Evolutionary conservation across 345 rosid genomes (phyloP), one percentile per base, ranked within the genome.

Genomic region (Pelargonium nanum): DNA sequence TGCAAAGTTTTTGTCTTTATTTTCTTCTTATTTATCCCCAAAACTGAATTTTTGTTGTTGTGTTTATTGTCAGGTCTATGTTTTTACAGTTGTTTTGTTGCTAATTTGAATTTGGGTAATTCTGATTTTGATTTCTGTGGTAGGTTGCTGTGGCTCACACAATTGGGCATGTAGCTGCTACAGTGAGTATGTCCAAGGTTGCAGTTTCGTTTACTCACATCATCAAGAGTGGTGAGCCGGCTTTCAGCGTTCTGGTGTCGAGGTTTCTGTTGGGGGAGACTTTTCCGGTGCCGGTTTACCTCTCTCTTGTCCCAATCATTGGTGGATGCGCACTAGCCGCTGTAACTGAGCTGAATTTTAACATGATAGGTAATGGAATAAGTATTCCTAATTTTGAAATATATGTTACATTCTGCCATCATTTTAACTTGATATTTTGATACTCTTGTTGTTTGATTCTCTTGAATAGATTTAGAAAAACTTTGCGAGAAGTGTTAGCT

Each of bases 291-390:
- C 64, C 89, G 0, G 97, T 94, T 30, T 94, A 94, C 75, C 28
- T 94, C 22, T 94, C 97, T 26, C 93, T 94, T 24, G 1, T 94
- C 68, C 99, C 97, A 0, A 90, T 85, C 62, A 94, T 94, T n/a
- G 99, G 99, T 75, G 99, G 99, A 53, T 94, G 99, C n/a, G 91
- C 96, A 28, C 93, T 94, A 30, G 85, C 99, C 22, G 99, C 99
- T 0, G 81, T 86, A 62, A 90, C 97, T 6, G 97, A 94, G 83
- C 95, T 94, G 73, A 90, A 94, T 90, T 94, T 94, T 72, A 90
- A 94, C 82, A 90, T 90, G 99, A 76, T 0, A 44, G 99, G 99
- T 93, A 81, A 74, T 53, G 34, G 40, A 50, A 51, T 26, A 40
- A 19, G 30, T 45, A 28, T 40, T 40, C 48, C 48, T 40, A 40